Conservation (phyloP, 345 rosid species). For the Firmiana major region DNA sequence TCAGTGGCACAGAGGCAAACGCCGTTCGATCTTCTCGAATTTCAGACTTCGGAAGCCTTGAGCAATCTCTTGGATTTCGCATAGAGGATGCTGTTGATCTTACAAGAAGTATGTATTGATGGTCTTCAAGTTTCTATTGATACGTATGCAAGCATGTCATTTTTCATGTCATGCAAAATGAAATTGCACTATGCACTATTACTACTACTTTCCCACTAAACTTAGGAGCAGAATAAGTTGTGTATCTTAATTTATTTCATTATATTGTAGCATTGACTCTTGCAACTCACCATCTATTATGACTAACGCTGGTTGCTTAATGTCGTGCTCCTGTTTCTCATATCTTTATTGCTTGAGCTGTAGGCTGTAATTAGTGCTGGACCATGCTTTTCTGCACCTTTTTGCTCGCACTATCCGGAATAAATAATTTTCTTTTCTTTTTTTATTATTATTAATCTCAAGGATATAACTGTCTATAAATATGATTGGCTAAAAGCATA, state of each 20-base stretch:
- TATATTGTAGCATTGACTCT: background rate
- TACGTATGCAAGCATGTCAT: background rate
- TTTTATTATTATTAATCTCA: background rate
- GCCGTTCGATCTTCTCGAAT: slow-evolving; percentile 34
- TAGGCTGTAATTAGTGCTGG: background rate
- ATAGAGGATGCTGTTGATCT: slow-evolving; percentile 49
- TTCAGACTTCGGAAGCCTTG: slow-evolving; percentile 40
- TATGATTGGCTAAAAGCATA: background rate
- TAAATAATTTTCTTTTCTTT: background rate
- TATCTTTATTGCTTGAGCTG: background rate
- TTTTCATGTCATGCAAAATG: background rate
- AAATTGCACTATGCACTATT: background rate
- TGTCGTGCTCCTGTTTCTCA: background rate
- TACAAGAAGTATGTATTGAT: slow-evolving; percentile 37
- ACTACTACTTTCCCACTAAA: background rate
- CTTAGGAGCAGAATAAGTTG: background rate
- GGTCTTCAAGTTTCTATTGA: background rate
- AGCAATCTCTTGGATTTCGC: slow-evolving; percentile 46
- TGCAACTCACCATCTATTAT: background rate
- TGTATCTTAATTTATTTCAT: background rate
- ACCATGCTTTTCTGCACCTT: background rate
- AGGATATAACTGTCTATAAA: background rate
- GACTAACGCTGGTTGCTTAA: background rate
- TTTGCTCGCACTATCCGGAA: background rate
- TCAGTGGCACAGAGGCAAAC: slow-evolving; percentile 44